A percentile compares a stretch with the other conserved stretches of the same genome.
phyloP scores from a whole-genome alignment of 1,139 yeast genomes.

The Blastobotrys indianensis region DNA sequence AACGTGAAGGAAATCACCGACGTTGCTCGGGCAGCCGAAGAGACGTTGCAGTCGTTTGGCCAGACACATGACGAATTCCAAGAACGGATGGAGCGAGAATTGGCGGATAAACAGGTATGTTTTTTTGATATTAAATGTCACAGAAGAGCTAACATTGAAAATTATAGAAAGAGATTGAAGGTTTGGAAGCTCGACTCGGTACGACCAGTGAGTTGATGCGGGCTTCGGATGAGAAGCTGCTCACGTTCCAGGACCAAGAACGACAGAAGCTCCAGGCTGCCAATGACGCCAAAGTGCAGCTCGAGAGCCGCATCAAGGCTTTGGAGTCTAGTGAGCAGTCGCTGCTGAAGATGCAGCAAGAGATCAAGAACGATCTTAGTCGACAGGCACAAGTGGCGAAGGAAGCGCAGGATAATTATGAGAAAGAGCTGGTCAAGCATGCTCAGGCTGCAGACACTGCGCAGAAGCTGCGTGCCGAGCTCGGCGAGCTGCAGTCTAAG shows the following conservation, averaged over 20 bases:
- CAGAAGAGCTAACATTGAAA: slow-evolving; percentile 11
- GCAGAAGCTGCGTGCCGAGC: slow-evolving; percentile 41
- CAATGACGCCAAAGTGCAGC: slow-evolving; percentile 34
- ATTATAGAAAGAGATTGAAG: slow-evolving; percentile 33
- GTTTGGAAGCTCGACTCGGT: slow-evolving; percentile 35
- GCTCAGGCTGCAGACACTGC: slow-evolving; percentile 48
- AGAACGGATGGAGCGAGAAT: slow-evolving; percentile 36
- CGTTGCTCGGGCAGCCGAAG: slow-evolving; percentile 46
- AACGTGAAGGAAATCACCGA: slow-evolving; percentile 48
- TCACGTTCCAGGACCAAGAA: slow-evolving; percentile 22
- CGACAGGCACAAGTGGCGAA: slow-evolving; percentile 46
- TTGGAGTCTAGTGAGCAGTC: slow-evolving; percentile 39
- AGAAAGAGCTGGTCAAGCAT: slow-evolving; percentile 52
- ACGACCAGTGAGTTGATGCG: slow-evolving; percentile 32
- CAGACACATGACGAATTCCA: slow-evolving; percentile 42
- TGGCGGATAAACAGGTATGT: slow-evolving; percentile 37
- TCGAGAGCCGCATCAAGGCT: slow-evolving; percentile 40
- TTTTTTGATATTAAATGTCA: slow-evolving; percentile 16
- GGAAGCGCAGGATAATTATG: slow-evolving; percentile 53
- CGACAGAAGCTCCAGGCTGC: slow-evolving; percentile 22
- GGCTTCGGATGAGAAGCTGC: slow-evolving; percentile 21
- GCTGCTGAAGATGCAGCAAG: slow-evolving; percentile 19
- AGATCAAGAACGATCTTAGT: slow-evolving; percentile 43
- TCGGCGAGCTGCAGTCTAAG: slow-evolving; percentile 37
- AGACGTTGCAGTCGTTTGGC: slow-evolving; percentile 41